These are phyloP conservation scores for Parasitella parasitica DNA, from an alignment of 371 early-diverging fungal genomes.

Conservation along the genomic window DNA sequence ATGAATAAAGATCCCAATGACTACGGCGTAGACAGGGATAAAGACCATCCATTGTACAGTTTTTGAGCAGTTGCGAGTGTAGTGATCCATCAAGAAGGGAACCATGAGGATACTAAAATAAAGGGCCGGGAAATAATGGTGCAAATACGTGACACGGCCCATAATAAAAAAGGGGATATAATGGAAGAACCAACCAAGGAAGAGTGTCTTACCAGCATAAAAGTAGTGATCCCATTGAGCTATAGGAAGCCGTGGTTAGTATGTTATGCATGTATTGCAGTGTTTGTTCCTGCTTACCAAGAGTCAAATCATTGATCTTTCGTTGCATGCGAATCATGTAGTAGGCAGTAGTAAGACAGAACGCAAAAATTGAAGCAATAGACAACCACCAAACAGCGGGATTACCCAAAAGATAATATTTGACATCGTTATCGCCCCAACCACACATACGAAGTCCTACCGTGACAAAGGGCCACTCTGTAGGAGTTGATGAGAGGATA, in stretches of 20 bases:
- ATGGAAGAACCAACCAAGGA: conserved; percentile 95
- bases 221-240: conserved; percentile 77
- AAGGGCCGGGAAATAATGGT: conserved; percentile 98
- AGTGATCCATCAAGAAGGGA: conserved; percentile 75
- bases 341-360: conserved; percentile 39
- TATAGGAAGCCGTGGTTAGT: conserved; percentile 7
- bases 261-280: neutral
- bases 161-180: conserved; percentile 97
- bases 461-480: conserved; percentile 93
- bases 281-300: conserved; percentile 18
- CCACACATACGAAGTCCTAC: conserved; percentile 97
- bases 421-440: conserved; percentile 90
- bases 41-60: conserved; percentile 40
- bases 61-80: conserved; percentile 30
- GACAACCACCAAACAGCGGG: conserved; percentile 96
- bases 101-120: conserved; percentile 90
- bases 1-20: conserved; percentile 63
- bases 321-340: conserved; percentile 75
- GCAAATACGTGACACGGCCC: conserved; percentile 97
- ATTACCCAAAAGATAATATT: conserved; percentile 96
- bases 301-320: conserved; percentile 61
- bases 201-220: conserved; percentile 69
- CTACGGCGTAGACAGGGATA: conserved; percentile 44
- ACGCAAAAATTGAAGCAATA: conserved; percentile 63
- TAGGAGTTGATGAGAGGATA: conserved; percentile 83